These are phyloP conservation scores for Corylus americana DNA, from an alignment of 306 rosid genomes.

Conservation along the genomic window DNA sequence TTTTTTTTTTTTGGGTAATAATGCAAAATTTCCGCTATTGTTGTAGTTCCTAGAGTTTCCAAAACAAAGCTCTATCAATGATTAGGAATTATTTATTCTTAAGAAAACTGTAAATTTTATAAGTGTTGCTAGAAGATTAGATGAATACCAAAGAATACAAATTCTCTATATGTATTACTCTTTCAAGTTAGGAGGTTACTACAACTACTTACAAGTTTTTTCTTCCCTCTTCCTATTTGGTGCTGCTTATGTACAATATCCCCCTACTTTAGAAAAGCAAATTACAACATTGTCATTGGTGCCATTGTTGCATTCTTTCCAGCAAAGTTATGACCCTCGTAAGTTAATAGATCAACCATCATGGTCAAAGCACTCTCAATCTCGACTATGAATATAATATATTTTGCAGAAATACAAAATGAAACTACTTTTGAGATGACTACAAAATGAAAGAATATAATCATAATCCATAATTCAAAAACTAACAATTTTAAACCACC, in stretches of 20 bases:
- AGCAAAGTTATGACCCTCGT: not conserved
- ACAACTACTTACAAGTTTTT: not conserved
- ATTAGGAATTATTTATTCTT: not conserved
- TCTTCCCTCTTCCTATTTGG: not conserved
- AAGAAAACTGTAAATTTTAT: not conserved
- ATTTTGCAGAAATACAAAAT: not conserved
- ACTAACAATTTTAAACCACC: not conserved
- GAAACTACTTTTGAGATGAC: not conserved
- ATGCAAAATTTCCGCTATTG: not conserved
- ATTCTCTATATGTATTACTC: not conserved
- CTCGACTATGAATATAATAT: not conserved
- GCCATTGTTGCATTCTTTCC: not conserved
- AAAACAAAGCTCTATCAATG: not conserved
- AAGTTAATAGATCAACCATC: not conserved
- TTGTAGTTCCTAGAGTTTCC: not conserved
- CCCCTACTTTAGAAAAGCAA: not conserved
- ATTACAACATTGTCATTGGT: not conserved
- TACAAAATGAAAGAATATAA: not conserved
- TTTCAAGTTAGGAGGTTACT: not conserved
- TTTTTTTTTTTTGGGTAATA: too few species aligned
- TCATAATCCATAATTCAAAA: not conserved
- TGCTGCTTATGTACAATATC: not conserved
- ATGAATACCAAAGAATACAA: not conserved
- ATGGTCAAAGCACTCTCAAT: not conserved
- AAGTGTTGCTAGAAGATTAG: not conserved